These are phyloP conservation scores for Xylariaceae sp. DNA, from an alignment of 2,329 filamentous ascomycete genomes.

Conservation along the genomic window DNA sequence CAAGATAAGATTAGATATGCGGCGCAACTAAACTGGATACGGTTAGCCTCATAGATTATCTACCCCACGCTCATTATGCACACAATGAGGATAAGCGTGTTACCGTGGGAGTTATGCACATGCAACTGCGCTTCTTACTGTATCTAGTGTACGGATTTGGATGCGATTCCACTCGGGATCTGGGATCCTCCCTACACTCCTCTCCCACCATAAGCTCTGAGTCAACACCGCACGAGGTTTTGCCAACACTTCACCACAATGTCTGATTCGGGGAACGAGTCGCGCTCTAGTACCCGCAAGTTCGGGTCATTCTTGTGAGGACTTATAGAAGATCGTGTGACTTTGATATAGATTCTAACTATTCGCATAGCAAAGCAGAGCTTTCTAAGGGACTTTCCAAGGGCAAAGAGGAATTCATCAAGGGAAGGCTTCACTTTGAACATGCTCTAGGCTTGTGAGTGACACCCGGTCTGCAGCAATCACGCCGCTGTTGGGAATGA, in stretches of 20 bases:
- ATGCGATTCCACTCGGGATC: background rate
- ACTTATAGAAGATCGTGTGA: background rate
- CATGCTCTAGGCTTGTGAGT: conserved; percentile 22
- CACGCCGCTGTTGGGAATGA: background rate
- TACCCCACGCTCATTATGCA: no score
- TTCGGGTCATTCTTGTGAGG: conserved; percentile 19
- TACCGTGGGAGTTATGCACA: no score
- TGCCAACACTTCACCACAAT: conserved; percentile 8
- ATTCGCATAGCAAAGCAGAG: conserved; percentile 16
- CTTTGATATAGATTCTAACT: conserved; percentile 3
- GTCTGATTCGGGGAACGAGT: conserved; percentile 11
- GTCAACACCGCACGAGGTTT: background rate
- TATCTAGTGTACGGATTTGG: background rate
- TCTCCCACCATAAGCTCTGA: background rate
- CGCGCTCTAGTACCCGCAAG: conserved; percentile 11
- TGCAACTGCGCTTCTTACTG: background rate
- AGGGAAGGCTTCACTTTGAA: conserved; percentile 20
- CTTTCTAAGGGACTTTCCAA: conserved; percentile 16
- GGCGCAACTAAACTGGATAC: background rate
- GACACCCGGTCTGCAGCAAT: background rate
- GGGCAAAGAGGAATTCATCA: conserved; percentile 17
- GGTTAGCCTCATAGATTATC: background rate
- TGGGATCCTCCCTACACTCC: conserved; percentile 10
- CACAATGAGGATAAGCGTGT: no score
- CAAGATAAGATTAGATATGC: background rate